These are phyloP conservation scores for Termitomyces bulborhizus DNA, from an alignment of 768 basidiomycete species.

Conservation along the genomic window DNA sequence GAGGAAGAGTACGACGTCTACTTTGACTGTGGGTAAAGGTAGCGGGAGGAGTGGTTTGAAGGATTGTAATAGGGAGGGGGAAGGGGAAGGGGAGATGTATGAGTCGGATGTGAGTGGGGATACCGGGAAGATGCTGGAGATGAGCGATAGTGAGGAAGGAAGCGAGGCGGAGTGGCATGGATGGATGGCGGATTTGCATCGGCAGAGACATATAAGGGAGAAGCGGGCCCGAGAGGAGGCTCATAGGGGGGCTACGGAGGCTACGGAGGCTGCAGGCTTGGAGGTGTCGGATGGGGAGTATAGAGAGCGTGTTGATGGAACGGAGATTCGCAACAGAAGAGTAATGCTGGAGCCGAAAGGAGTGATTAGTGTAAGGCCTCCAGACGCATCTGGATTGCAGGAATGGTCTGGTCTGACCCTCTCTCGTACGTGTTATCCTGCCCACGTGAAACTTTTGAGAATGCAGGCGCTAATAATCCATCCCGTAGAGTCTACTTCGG, in stretches of 20 bases:
- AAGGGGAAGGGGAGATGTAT: constrained; percentile 4
- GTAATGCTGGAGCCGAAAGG: constrained; percentile 24
- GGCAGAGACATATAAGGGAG: constrained; percentile 22
- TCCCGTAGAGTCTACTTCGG: constrained; percentile 9
- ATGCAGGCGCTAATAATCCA: neutral
- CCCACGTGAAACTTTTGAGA: too few species aligned
- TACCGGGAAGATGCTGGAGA: constrained; percentile 15
- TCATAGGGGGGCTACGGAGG: neutral
- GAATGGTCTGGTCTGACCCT: neutral
- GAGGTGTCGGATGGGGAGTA: constrained; percentile 6
- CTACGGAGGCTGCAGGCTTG: neutral
- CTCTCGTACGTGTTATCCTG: neutral
- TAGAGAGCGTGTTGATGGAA: neutral
- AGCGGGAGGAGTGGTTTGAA: neutral
- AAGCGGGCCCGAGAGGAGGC: constrained; percentile 11
- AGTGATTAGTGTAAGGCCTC: constrained; percentile 15
- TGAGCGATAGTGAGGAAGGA: constrained; percentile 36
- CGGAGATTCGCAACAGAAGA: constrained; percentile 14
- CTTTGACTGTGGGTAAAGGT: constrained; percentile 8
- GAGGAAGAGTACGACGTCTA: constrained; percentile 16
- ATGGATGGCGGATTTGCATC: constrained; percentile 53
- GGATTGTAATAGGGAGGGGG: constrained; percentile 4
- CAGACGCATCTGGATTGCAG: neutral
- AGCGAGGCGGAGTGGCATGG: constrained; percentile 63
- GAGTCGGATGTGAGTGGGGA: constrained; percentile 20